Evolutionary conservation across 257 asterid genomes (phyloP).

Genomic region (Solanum pimpinellifolium): DNA sequence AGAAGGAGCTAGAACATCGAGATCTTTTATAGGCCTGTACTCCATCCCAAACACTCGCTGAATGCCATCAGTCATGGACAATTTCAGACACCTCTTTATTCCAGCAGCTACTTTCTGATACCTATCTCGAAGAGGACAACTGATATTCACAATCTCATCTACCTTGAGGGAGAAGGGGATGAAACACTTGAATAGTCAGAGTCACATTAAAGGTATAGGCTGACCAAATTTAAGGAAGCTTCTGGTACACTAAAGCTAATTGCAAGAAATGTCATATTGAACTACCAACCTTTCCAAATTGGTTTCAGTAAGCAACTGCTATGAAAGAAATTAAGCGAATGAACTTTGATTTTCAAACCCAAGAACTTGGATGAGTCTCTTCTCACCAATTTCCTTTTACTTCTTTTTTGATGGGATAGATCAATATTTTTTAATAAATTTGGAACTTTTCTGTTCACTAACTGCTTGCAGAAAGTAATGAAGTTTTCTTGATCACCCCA

Average conservation of each 20-base stretch:
- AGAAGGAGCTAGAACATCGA: constrained; percentile 59
- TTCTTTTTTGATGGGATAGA: not conserved
- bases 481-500: not conserved
- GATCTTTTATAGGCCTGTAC: constrained; percentile 83
- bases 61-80: constrained; percentile 89
- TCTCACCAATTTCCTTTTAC: not conserved
- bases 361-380: not conserved
- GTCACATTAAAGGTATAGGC: not conserved
- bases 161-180: constrained; percentile 32
- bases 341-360: not conserved
- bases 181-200: not conserved
- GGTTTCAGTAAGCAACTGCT: not conserved
- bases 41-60: constrained; percentile 96
- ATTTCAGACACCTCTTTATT: constrained; percentile 78
- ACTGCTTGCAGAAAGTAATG: not conserved
- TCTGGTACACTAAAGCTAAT: not conserved
- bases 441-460: not conserved
- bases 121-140: constrained; percentile 70
- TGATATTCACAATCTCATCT: constrained; percentile 85
- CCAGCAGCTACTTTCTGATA: constrained; percentile 71
- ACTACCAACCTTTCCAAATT: not conserved
- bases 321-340: not conserved
- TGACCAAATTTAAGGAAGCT: not conserved
- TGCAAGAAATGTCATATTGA: not conserved
- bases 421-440: not conserved